Evolutionary conservation across 805 yeast genomes (phyloP).

Genomic region (Zygoascus flipseniorum): DNA sequence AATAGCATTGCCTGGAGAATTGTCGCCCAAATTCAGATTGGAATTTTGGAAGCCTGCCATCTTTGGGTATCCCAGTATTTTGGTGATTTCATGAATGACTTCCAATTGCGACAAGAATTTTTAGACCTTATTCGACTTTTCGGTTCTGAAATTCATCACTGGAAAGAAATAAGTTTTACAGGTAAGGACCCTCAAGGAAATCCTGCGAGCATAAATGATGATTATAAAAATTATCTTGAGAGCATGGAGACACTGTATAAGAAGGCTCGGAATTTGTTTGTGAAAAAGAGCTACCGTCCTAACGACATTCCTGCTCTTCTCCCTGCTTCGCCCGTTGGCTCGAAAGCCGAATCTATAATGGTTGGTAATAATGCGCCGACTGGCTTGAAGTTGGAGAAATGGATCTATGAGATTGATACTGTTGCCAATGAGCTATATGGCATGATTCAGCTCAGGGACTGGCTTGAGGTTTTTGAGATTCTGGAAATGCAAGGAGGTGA

Average conservation of each 20-base stretch:
- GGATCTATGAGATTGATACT: slow-evolving; percentile 56
- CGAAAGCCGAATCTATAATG: slow-evolving; percentile 13
- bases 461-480: slow-evolving; percentile 68
- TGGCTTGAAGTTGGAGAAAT: slow-evolving; percentile 39
- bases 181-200: slow-evolving; percentile 1
- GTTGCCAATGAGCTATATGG: slow-evolving; percentile 50
- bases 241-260: slow-evolving; percentile 41
- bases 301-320: slow-evolving; percentile 21
- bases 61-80: slow-evolving; percentile 67
- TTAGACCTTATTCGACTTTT: slow-evolving; percentile 57
- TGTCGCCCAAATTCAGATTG: slow-evolving; percentile 71
- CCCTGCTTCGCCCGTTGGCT: slow-evolving; percentile 12
- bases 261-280: slow-evolving; percentile 54
- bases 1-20: slow-evolving; percentile 53
- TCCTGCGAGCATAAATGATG: slow-evolving; percentile 9
- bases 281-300: slow-evolving; percentile 27
- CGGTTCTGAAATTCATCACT: slow-evolving; percentile 50
- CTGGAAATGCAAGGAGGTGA: slow-evolving; percentile 62
- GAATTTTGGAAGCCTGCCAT: slow-evolving; percentile 67
- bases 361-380: slow-evolving; percentile 10
- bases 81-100: slow-evolving; percentile 63
- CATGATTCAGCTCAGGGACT: slow-evolving; percentile 56
- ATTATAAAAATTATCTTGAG: slow-evolving; percentile 18
- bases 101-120: slow-evolving; percentile 48
- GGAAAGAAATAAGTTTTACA: slow-evolving; percentile 13